These are phyloP conservation scores for Myotisia sp. DNA, from an alignment of 2,329 filamentous ascomycete species.

Conservation along the genomic window DNA sequence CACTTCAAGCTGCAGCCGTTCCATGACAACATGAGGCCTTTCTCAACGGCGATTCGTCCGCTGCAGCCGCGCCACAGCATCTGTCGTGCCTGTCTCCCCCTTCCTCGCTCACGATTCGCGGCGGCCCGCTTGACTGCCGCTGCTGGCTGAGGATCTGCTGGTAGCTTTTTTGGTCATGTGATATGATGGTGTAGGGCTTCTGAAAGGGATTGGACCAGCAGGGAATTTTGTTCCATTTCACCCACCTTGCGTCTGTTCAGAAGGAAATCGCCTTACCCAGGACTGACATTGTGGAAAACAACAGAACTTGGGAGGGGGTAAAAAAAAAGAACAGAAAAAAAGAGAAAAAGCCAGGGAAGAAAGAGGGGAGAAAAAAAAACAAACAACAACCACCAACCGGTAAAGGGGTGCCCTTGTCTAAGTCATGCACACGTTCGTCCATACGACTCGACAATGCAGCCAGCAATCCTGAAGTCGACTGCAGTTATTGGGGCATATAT, in stretches of 20 bases:
- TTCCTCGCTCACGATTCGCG: conserved; percentile 11
- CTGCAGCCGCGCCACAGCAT: conserved; percentile 12
- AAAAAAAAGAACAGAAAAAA: conserved; percentile 1
- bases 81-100: conserved; percentile 8
- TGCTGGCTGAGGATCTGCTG: conserved; percentile 14
- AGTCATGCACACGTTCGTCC: conserved; percentile 11
- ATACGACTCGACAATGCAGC: conserved; percentile 15
- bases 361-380: conserved; percentile 8
- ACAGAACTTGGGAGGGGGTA: conserved; percentile 2
- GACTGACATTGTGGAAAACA: conserved; percentile 3
- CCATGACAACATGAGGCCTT: conserved; percentile 6
- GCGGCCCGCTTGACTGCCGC: conserved; percentile 13
- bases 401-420: conserved; percentile 8
- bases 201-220: conserved; percentile 14
- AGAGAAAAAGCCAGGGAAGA: conserved; percentile 3
- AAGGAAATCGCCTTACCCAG: no score
- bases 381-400: no score
- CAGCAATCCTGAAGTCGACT: conserved; percentile 14
- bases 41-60: conserved; percentile 11
- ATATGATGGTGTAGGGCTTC: conserved; percentile 14
- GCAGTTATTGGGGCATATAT: conserved; percentile 11
- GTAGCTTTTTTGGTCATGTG: conserved; percentile 18
- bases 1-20: conserved; percentile 4
- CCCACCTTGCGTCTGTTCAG: conserved; percentile 3
- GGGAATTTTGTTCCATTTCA: conserved; percentile 7